Conservation (phyloP, 2,329 filamentous ascomycete genomes). For the Ramularia endophylla region DNA sequence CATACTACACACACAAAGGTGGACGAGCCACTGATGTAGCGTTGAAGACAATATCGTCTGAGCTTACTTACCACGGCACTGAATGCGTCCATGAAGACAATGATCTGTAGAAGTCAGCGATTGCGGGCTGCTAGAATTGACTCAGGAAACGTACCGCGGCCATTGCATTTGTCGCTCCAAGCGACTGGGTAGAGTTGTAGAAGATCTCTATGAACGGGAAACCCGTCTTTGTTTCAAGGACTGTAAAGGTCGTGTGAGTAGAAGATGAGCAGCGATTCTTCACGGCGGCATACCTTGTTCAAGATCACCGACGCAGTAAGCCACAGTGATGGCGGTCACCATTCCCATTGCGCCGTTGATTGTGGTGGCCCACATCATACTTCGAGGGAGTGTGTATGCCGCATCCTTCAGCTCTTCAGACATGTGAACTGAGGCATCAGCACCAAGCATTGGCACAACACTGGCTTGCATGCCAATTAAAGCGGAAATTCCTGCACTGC, state of each 20-base stretch:
- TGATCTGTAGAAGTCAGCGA: conserved; percentile 13
- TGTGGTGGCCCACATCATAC: conserved; percentile 17
- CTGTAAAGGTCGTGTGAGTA: conserved; percentile 21
- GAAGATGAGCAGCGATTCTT: conserved; percentile 12
- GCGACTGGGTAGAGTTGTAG: conserved; percentile 21
- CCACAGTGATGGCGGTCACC: conserved; percentile 14
- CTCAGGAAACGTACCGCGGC: conserved; percentile 12
- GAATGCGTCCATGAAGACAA: conserved; percentile 20
- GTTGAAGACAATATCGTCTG: too few species aligned
- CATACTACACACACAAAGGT: too few species aligned
- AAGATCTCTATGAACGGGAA: conserved; percentile 23
- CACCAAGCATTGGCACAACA: conserved; percentile 17
- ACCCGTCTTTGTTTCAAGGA: conserved; percentile 22
- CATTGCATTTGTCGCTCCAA: conserved; percentile 19
- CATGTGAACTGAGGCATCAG: conserved; percentile 16
- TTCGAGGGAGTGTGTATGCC: conserved; percentile 18
- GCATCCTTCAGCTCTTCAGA: conserved; percentile 21
- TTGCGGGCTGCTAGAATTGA: conserved; percentile 2
- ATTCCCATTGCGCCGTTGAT: conserved; percentile 14
- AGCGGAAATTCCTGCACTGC: conserved; percentile 13
- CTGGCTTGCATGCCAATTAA: conserved; percentile 15
- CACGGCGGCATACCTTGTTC: conserved; percentile 5
- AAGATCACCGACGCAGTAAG: conserved; percentile 19
- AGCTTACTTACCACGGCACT: too few species aligned
- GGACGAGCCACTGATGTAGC: too few species aligned